Conservation (phyloP, 306 rosid species). For the Leucaena leucocephala region DNA sequence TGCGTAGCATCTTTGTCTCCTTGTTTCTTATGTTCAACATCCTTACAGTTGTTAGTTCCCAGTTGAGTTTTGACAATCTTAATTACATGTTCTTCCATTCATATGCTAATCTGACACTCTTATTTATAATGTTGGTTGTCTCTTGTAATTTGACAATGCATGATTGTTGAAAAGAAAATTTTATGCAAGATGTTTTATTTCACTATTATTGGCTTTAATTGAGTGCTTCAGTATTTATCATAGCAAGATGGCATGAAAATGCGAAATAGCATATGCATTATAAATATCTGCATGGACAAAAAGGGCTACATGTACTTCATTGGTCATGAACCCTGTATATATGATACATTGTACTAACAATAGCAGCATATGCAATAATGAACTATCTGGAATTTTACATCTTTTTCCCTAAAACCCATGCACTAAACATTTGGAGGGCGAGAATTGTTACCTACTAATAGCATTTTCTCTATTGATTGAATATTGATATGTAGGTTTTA, state of each 20-base stretch:
- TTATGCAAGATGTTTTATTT: not conserved
- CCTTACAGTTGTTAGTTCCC: constrained; percentile 7
- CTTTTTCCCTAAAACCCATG: not conserved
- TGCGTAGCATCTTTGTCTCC: constrained; percentile 15
- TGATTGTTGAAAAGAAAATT: not conserved
- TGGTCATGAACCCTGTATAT: not conserved
- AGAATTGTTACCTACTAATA: constrained; percentile 16
- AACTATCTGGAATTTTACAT: not conserved
- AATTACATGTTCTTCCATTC: not conserved
- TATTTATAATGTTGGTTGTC: not conserved
- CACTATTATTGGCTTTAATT: not conserved
- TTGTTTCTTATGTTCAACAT: not conserved
- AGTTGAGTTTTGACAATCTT: constrained; percentile 1
- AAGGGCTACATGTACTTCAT: not conserved
- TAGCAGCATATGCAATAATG: not conserved
- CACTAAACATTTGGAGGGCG: constrained; percentile 28
- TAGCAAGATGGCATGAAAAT: not conserved
- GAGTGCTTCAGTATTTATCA: not conserved
- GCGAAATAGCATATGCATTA: not conserved
- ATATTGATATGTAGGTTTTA: constrained; percentile 64
- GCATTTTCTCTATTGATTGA: constrained; percentile 31
- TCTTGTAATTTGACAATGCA: not conserved
- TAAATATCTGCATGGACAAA: not conserved
- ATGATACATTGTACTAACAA: not conserved
- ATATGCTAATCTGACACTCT: not conserved